Conservation (phyloP, 2,329 filamentous ascomycete species). For the Triangularia verruculosa region DNA sequence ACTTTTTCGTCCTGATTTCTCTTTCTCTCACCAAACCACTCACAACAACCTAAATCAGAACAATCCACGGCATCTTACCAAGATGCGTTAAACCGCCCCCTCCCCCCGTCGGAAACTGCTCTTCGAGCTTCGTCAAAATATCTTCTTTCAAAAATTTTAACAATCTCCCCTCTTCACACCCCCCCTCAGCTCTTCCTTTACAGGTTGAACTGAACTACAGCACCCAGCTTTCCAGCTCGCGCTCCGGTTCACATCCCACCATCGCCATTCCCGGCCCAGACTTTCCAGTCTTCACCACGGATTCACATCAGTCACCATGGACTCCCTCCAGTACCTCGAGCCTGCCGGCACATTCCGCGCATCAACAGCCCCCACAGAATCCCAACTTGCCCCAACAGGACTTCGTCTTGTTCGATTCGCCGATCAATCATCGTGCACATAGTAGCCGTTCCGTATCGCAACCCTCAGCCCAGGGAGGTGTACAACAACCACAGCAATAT, state of each 20-base stretch:
- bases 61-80: constrained; percentile 44
- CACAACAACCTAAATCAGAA: constrained; percentile 33
- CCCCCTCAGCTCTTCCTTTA: constrained; percentile 50
- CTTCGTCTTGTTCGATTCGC: constrained; percentile 73
- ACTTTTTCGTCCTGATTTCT: constrained; percentile 31
- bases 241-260: constrained; percentile 53
- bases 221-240: constrained; percentile 55
- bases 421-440: constrained; percentile 44
- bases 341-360: constrained; percentile 62
- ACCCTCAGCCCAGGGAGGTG: constrained; percentile 39
- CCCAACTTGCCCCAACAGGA: constrained; percentile 58
- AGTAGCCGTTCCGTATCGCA: constrained; percentile 40
- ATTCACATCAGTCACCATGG: constrained; percentile 74
- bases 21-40: constrained; percentile 37
- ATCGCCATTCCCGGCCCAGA: constrained; percentile 63
- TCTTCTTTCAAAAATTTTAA: constrained; percentile 34
- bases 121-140: constrained; percentile 50
- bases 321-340: constrained; percentile 65
- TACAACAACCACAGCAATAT: constrained; percentile 43
- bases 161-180: constrained; percentile 47
- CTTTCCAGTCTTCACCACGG: constrained; percentile 77
- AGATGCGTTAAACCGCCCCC: constrained; percentile 57
- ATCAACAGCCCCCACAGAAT: constrained; percentile 47
- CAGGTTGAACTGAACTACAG: constrained; percentile 67
- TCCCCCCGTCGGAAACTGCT: constrained; percentile 33